A percentile compares a stretch with the other conserved stretches of the same genome.
These are phyloP conservation scores for Viola pubescens DNA, from an alignment of 441 rosid genomes.

Conservation along the genomic window DNA sequence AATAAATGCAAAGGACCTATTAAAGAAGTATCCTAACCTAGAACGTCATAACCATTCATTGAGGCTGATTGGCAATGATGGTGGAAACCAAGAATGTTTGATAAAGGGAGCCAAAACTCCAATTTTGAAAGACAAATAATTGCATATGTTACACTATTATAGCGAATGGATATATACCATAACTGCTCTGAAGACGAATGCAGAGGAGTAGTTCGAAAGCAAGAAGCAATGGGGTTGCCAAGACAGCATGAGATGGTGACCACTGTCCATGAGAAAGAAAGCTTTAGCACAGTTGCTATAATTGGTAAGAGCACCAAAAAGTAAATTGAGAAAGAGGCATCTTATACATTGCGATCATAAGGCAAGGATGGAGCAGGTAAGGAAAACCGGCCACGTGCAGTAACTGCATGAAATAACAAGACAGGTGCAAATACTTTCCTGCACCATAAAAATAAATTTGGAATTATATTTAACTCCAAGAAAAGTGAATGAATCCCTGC, in stretches of 20 bases:
- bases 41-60: background rate
- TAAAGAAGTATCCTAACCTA: conserved; percentile 2
- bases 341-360: conserved; percentile 68
- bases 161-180: conserved; percentile 36
- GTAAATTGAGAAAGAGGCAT: conserved; percentile 3
- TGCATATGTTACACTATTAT: no score
- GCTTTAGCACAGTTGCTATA: conserved; percentile 2
- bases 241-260: conserved; percentile 93
- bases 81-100: no score
- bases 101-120: no score
- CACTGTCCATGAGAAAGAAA: conserved; percentile 59
- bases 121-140: no score
- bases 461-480: background rate
- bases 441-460: conserved; percentile 19
- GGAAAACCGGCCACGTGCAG: conserved; percentile 88
- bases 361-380: conserved; percentile 92
- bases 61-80: background rate
- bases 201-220: conserved; percentile 93
- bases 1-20: conserved; percentile 5
- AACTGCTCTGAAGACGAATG: conserved; percentile 61
- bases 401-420: conserved; percentile 84
- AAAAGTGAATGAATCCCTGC: background rate
- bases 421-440: conserved; percentile 70
- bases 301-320: conserved; percentile 2
- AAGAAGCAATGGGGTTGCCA: conserved; percentile 79